Evolutionary conservation across 768 basidiomycete genomes (phyloP), one percentile per base, ranked within the genome.

Genomic region (Kwoniella heveanensis): DNA sequence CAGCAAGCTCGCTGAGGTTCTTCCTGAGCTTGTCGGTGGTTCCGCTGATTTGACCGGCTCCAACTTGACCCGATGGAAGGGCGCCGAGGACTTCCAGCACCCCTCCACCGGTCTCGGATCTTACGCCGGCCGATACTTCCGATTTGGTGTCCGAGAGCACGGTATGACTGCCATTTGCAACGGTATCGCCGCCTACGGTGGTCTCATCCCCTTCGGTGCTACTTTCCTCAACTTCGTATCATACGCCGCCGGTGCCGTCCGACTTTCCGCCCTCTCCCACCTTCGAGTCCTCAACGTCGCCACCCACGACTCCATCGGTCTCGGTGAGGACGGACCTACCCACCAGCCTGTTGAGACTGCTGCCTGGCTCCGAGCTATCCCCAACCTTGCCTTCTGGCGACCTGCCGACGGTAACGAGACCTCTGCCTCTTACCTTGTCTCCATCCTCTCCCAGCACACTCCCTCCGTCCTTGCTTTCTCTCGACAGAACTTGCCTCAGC

Each of bases 111-210:
- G 87, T 30, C 84, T 95, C 48, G 94, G 94, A 62, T 84, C 79
- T 63, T 95, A 92, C 81, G 82, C 86, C 60, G 94, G 94, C 56
- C 89, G 88, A 51, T 96, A 97, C 80, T 87, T 97, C 79, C 90
- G 93, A 59, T 97, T 90, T 83, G 94, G 94, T 86, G 92, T 97
- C 61, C 90, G 94, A 81, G 94, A 97, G 81, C 94, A 97, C 81
- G 94, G 84, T 70, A 97, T 96, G 93, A 90, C 89, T 73, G 94
- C 93, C 58, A 92, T 97, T 73, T 91, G 88, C 69, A 96, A 96
- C 80, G 93, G 93, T 78, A 80, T 94, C 66, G 80, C 84, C 66
- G 93, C 92, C 1, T 97, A 96, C 81, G 93, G 93, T 64, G 91
- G 87, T 72, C 87, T 94, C 75, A 86, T 95, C 66, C 93, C 93